Base-by-base conservation (phyloP, 2,329 filamentous ascomycete genomes). In the Alternaria sp. region DNA sequence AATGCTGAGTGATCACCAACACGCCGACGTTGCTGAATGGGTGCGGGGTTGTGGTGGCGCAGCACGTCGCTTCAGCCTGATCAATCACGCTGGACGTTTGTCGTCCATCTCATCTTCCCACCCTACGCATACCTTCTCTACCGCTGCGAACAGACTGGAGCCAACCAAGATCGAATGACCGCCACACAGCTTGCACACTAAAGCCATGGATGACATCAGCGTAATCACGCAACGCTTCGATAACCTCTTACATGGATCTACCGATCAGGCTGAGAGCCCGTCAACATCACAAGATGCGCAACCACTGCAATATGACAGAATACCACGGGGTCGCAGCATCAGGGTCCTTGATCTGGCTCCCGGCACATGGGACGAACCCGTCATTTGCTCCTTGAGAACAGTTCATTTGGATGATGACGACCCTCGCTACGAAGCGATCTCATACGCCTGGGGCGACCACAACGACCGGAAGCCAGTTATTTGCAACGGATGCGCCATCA, bases 391-490 rank as follows among this genome's bases (percentile, higher is more conserved):
- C 5, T 5, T 55, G 2, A 28, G 53, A 18, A 39, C 11, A 0
- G 24, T 41, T n/a, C 7, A 22, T 5, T 1, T 55, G 20, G 24
- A 55, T 0, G 20, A 32, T 18, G n/a, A 49, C 2, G 7, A 41
- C 26, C 24, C 20, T 46, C 22, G 5, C 18, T 64, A 62, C n/a
- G 55, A 65, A 32, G 63, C 65, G 0, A 36, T 67, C n/a, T 65
- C 60, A 5, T 67, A 67, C 18, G 54, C 42, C 1, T 67, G 63
- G 65, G 63, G 65, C 2, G 46, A 62, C 5, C n/a, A 1, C 3
- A 41, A 5, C 1, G 49, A 54, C 8, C 22, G 36, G 3, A 20
- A 32, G 5, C 24, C 18, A 1, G 22, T 65, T 0, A 1, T 39
- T 2, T 58, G 53, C 22, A 54, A 61, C 16, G 51, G 42, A n/a